Evolutionary conservation across 2,329 filamentous ascomycete genomes (phyloP), one percentile per base, ranked within the genome.

Genomic region (Ceratocystis huliohia): DNA sequence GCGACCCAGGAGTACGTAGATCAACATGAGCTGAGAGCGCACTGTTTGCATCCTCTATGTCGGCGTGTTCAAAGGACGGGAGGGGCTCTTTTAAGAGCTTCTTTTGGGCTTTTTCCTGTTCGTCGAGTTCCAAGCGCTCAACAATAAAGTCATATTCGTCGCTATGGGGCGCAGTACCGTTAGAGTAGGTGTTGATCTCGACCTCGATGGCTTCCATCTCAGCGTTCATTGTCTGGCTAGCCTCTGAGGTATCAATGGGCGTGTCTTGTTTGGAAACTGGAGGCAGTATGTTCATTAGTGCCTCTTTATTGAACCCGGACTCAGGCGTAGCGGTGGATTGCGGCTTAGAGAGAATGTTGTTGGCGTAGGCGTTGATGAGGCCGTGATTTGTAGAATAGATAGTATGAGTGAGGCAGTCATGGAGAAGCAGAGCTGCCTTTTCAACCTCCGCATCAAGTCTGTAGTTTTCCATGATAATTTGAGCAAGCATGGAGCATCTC

Each of bases 331-430:
- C 1, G 15, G 25, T 5, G 28, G 5, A 15, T 37, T 59, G 28
- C n/a, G 56, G 28, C n/a, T 37, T 30, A 8, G 56, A 59, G 28
- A 59, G 15, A 59, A 59, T 59, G 17, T 59, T n/a, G 15, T 59
- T 59, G 56, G 56, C 56, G 28, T 59, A 59, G 3, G 56, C 13
- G 30, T 59, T 59, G 15, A 59, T 59, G 56, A 59, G 56, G 28
- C 56, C 17, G 17, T 59, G 17, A n/a, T 59, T 59, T 8, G 56
- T 59, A 81, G 81, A 20, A 80, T 80, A 0, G 74, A 75, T 59
- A 13, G 17, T 20, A 8, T 59, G 56, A 3, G 56, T 59, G 5
- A 59, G 56, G 30, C 33, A 3, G n/a, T 59, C 56, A 59, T 33
- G 33, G 6, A 59, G 28, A 15, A 59, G n/a, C 5, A 59, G 56